Percentiles rank a stretch among this genome's conserved stretches.
These are phyloP conservation scores for Paramecium tetraurelia DNA, from an alignment of 73 alveolate genomes.

Conservation along the genomic window DNA sequence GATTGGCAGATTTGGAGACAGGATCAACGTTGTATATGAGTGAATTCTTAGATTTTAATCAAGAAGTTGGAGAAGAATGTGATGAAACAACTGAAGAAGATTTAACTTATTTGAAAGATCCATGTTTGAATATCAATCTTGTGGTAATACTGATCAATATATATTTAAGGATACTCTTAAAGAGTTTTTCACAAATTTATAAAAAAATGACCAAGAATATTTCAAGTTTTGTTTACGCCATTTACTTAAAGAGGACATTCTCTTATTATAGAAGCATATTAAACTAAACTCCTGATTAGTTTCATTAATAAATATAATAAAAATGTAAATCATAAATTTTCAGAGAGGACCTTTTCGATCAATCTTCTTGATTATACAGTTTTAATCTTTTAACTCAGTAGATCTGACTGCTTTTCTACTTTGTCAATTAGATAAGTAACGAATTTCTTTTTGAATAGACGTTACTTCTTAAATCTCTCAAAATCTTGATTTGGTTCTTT, in stretches of 20 bases:
- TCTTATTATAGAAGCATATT: slow-evolving; percentile 72
- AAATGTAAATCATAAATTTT: background rate
- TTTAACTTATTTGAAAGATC: slow-evolving; percentile 79
- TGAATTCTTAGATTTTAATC: slow-evolving; percentile 94
- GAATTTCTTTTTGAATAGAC: slow-evolving; percentile 13
- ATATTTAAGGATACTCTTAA: slow-evolving; percentile 63
- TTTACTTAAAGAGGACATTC: slow-evolving; percentile 85
- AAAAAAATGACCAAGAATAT: slow-evolving; percentile 80
- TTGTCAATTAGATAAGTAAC: background rate
- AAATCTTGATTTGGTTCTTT: slow-evolving; percentile 20
- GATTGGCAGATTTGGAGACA: slow-evolving; percentile 94
- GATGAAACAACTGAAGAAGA: slow-evolving; percentile 96
- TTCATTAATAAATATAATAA: background rate
- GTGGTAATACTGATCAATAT: slow-evolving; percentile 58
- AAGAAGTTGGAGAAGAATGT: slow-evolving; percentile 95
- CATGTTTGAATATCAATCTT: slow-evolving; percentile 76
- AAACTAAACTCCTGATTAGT: slow-evolving; percentile 43
- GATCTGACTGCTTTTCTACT: slow-evolving; percentile 40
- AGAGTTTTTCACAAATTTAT: slow-evolving; percentile 74
- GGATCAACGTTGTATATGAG: slow-evolving; percentile 95
- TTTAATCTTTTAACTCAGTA: background rate
- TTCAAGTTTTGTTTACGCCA: slow-evolving; percentile 81
- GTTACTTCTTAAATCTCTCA: background rate
- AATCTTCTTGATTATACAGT: background rate
- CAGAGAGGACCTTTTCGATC: background rate